Base-by-base conservation (phyloP, 1,139 yeast genomes). In the Wickerhamiella pararugosa region DNA sequence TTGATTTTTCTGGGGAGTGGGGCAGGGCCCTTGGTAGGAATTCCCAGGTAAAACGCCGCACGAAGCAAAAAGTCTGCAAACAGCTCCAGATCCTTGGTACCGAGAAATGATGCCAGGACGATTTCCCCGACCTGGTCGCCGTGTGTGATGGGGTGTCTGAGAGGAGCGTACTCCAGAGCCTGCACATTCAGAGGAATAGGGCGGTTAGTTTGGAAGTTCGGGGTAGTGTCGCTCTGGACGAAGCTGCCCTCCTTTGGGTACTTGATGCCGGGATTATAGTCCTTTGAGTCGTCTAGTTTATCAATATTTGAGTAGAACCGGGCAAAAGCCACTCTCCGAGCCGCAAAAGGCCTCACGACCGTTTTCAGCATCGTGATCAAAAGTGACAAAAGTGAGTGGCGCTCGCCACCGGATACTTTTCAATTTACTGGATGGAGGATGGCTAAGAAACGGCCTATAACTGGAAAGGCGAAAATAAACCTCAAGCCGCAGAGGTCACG, bases 41-140 rank as follows among this genome's bases (percentile, higher is more conserved):
- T 76, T 7, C 93, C 90, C 53, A 90, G 65, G 61, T 81, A 92
- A 59, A 73, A 90, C 0, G 95, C 97, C 0, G 87, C 86, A 62
- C 98, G 74, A 47, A 80, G 67, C 5, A 93, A 83, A 61, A 90
- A 90, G 61, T 90, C 94, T 26, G 81, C 70, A 48, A 79, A 80
- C 51, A 87, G 73, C 43, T 78, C 81, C 49, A 87, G 61, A 52
- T 76, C 79, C 46, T 74, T 75, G 42, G 75, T 71, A 7, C 49
- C 47, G 50, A 77, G 79, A 58, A 74, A 87, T 4, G 94, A 76
- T 50, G 82, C 73, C 51, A 90, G 67, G 43, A 74, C 75, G 41
- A 90, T 59, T 49, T 75, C 79, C 42, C 65, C 64, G 2, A 63
- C 65, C 10, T 86, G 86, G 57, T 83, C 76, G 2, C 90, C 86